These are phyloP conservation scores for Kodamaea kaohsiungensis DNA, from an alignment of 805 yeast species.

Conservation along the genomic window DNA sequence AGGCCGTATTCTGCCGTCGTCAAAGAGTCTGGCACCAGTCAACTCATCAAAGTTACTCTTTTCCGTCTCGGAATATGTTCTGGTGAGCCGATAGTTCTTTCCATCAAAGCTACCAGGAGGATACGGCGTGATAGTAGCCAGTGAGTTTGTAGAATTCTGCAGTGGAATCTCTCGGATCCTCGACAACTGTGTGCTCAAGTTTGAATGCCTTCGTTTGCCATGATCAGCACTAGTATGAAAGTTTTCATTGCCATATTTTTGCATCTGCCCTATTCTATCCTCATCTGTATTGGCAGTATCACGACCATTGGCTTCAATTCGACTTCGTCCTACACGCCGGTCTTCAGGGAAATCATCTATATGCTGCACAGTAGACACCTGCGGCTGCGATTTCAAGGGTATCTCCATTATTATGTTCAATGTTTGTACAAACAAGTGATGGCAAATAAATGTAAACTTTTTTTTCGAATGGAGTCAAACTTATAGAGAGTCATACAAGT, in stretches of 20 bases:
- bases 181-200: conserved; percentile 5
- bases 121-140: conserved; percentile 5
- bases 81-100: conserved; percentile 28
- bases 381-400: conserved; percentile 41
- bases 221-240: neutral
- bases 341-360: conserved; percentile 18
- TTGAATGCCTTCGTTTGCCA: neutral
- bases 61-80: conserved; percentile 68
- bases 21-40: conserved; percentile 55
- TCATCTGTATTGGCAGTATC: neutral
- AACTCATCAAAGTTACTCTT: conserved; percentile 56
- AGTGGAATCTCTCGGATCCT: conserved; percentile 8
- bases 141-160: conserved; percentile 8
- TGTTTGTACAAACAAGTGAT: conserved; percentile 3
- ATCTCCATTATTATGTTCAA: conserved; percentile 31
- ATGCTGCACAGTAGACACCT: conserved; percentile 37
- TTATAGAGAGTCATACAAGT: conserved; percentile 3
- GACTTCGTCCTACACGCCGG: neutral
- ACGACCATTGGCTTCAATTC: neutral
- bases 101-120: conserved; percentile 4
- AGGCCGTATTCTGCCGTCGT: conserved; percentile 55
- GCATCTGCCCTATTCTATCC: neutral
- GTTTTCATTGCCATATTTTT: neutral
- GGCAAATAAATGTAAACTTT: conserved; percentile 1
- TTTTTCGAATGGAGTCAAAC: conserved; percentile 3